phyloP scores from a whole-genome alignment of 139 green algal species.

The Microglena sp. region DNA sequence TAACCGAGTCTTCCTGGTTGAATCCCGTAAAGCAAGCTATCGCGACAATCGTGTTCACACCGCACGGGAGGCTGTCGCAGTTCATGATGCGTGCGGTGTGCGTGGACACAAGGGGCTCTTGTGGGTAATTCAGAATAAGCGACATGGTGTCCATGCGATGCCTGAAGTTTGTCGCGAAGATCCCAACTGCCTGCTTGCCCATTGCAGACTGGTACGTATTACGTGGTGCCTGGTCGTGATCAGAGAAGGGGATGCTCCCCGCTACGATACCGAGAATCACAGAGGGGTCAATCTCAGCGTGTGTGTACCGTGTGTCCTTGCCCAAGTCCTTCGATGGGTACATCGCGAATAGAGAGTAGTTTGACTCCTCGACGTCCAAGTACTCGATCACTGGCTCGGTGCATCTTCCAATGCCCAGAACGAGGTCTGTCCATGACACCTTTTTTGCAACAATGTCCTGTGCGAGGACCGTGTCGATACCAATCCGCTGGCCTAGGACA shows the following conservation, averaged over 20 bases:
- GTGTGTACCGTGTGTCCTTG: conserved; percentile 35
- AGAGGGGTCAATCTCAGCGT: conserved; percentile 55
- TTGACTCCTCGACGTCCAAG: conserved; percentile 51
- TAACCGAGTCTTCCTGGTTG: conserved; percentile 66
- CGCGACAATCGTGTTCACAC: conserved; percentile 46
- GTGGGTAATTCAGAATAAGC: conserved; percentile 24
- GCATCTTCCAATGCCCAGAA: background rate
- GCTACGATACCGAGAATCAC: conserved; percentile 40
- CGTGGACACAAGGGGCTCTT: conserved; percentile 34
- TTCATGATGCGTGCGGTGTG: background rate
- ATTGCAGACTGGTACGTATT: conserved; percentile 60
- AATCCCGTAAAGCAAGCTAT: conserved; percentile 53
- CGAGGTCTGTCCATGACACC: background rate
- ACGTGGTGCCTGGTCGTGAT: conserved; percentile 52
- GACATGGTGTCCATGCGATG: conserved; percentile 14
- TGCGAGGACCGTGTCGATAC: conserved; percentile 14
- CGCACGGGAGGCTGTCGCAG: conserved; percentile 5
- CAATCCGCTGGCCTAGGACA: no score
- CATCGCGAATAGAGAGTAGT: conserved; percentile 58
- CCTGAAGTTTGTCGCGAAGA: conserved; percentile 51
- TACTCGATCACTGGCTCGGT: conserved; percentile 54
- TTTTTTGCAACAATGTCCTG: background rate
- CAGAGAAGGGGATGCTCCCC: conserved; percentile 52
- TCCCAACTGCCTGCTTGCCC: conserved; percentile 42
- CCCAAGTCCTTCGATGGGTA: background rate